Evolutionary conservation across 257 asterid species (phyloP).

Genomic region (Cinchona pubescens): DNA sequence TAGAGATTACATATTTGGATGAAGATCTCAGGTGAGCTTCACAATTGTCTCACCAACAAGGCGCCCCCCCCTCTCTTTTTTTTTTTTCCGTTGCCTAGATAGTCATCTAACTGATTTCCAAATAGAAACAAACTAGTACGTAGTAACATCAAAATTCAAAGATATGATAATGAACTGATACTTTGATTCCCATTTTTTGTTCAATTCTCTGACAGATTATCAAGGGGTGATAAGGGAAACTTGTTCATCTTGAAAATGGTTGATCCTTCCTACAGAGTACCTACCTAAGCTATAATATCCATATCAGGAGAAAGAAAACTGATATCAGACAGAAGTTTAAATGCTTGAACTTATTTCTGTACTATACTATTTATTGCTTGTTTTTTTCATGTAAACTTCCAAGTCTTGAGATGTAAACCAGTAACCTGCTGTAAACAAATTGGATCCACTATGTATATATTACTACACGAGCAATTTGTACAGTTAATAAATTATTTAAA

Average conservation of each 20-base stretch:
- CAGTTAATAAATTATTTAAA: no score
- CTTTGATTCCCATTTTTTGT: not conserved
- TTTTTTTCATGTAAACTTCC: slow-evolving; percentile 22
- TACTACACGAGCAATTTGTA: not conserved
- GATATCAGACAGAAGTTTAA: not conserved
- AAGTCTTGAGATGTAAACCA: not conserved
- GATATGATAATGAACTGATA: not conserved
- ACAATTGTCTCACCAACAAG: no score
- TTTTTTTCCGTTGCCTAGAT: no score
- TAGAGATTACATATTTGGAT: slow-evolving; percentile 81
- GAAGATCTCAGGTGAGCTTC: slow-evolving; percentile 63
- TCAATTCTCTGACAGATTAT: slow-evolving; percentile 46
- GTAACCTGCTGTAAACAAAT: not conserved
- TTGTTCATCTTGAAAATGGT: slow-evolving; percentile 78
- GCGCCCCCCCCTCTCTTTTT: no score
- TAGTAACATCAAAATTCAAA: no score
- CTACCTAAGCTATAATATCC: slow-evolving; percentile 27
- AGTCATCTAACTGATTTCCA: no score
- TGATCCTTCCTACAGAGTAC: slow-evolving; percentile 69
- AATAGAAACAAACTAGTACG: no score
- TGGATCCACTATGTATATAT: not conserved
- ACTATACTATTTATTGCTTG: not conserved
- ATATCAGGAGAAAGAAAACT: not conserved
- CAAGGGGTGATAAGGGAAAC: slow-evolving; percentile 87
- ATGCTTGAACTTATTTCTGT: not conserved